These are phyloP conservation scores for Amaranthus palmeri DNA, from an alignment of 148 eudicot species.

Conservation along the genomic window DNA sequence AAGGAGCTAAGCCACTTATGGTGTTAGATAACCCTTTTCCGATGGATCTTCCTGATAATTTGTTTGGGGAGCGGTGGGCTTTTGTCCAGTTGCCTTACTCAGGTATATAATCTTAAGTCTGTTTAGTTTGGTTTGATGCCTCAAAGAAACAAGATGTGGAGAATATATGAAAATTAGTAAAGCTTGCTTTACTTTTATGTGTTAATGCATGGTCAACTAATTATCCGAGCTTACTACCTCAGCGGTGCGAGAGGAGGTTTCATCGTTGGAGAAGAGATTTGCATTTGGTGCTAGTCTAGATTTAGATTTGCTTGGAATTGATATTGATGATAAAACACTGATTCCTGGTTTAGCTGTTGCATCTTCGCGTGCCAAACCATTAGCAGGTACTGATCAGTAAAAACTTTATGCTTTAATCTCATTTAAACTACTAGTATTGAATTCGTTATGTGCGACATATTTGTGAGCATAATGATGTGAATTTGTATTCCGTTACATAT, in stretches of 20 bases:
- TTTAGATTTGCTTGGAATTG: slow-evolving; percentile 86
- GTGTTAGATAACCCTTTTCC: slow-evolving; percentile 93
- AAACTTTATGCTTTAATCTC: background rate
- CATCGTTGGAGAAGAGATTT: slow-evolving; percentile 46
- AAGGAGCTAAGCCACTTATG: slow-evolving; percentile 86
- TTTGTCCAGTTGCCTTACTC: slow-evolving; percentile 90
- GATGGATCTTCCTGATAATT: slow-evolving; percentile 86
- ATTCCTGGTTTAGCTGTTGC: slow-evolving; percentile 95
- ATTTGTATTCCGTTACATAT: too few relatives aligned
- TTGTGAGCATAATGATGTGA: too few relatives aligned
- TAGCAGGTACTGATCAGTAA: slow-evolving; percentile 57
- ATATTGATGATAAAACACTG: slow-evolving; percentile 67
- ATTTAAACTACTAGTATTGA: background rate
- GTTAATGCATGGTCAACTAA: background rate
- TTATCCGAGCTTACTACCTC: slow-evolving; percentile 3
- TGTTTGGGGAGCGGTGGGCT: slow-evolving; percentile 95
- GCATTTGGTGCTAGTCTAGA: slow-evolving; percentile 79
- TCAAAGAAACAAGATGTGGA: background rate
- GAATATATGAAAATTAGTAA: background rate
- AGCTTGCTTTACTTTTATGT: background rate
- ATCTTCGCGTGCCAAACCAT: slow-evolving; percentile 79
- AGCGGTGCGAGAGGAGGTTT: slow-evolving; percentile 70
- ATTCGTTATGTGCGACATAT: too few relatives aligned
- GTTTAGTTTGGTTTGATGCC: background rate
- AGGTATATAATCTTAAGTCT: slow-evolving; percentile 37